Percentiles rank a stretch among this genome's conserved stretches.
phyloP scores from a whole-genome alignment of 2,329 filamentous ascomycete genomes.

The Trichothecium sympodiale region DNA sequence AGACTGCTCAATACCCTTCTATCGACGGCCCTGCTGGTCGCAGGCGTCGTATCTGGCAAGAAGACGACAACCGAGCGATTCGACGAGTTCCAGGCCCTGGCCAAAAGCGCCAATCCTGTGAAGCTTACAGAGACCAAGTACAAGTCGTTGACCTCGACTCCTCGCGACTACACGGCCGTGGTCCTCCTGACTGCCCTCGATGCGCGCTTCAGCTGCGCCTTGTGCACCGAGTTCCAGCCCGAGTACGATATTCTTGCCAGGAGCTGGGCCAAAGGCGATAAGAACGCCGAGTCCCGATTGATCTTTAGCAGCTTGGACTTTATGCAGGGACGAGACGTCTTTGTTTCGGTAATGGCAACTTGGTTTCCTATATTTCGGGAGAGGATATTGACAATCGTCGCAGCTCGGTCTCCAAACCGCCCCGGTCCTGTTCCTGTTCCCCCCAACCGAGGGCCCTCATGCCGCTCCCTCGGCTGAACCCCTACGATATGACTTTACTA shows the following conservation, averaged over 20 bases:
- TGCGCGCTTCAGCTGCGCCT: conserved; percentile 66
- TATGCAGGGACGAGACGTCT: conserved; percentile 67
- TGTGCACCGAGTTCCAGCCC: conserved; percentile 85
- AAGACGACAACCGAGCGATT: conserved; percentile 57
- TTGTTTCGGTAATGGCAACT: conserved; percentile 60
- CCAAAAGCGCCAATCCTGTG: conserved; percentile 53
- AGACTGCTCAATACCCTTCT: conserved; percentile 54
- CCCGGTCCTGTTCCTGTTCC: conserved; percentile 79
- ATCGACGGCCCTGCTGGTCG: conserved; percentile 50
- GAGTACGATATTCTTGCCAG: conserved; percentile 83
- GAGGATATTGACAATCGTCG: conserved; percentile 2
- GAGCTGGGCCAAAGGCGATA: conserved; percentile 82
- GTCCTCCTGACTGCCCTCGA: conserved; percentile 84
- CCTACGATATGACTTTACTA: conserved; percentile 73
- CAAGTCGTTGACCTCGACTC: conserved; percentile 60
- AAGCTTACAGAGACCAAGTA: conserved; percentile 72
- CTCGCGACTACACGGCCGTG: conserved; percentile 73
- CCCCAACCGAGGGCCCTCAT: conserved; percentile 70
- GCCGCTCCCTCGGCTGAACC: conserved; percentile 61
- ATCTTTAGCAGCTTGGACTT: conserved; percentile 86
- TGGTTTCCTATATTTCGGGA: neutral
- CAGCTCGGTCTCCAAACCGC: conserved; percentile 91
- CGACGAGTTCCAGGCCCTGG: conserved; percentile 56
- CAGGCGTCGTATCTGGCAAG: conserved; percentile 51
- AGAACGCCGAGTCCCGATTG: conserved; percentile 57